Base-by-base conservation (phyloP, 1,139 yeast species). In the Debaryomycetaceae sp. region DNA sequence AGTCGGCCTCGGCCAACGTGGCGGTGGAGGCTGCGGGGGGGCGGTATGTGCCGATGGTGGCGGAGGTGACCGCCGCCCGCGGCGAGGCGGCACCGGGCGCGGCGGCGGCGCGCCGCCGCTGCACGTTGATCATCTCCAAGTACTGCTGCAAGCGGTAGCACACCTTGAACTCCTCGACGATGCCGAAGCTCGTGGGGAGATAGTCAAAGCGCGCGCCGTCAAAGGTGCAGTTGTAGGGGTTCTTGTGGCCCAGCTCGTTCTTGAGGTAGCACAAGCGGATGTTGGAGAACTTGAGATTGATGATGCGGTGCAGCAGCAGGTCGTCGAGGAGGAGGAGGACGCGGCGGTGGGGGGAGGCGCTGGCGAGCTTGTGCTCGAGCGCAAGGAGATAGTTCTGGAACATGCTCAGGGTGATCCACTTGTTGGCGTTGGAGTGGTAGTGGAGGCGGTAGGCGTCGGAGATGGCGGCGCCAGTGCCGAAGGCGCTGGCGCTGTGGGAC, bases 351-450 rank as follows among this genome's bases (percentile, higher is more conserved):
- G 66, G 65, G 3, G 51, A 42, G 23, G 60, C 57, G 32, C 66
- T 53, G 8, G 58, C 46, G 7, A 67, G 44, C 41, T 80, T 67
- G 44, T 77, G 81, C 41, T 78, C 84, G 46, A 79, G 55, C 5
- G 77, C 63, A 3, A 74, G 58, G 16, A 78, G 49, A 66, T 81
- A 78, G 43, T 77, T 76, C 41, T 78, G 80, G 43, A 78, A 77
- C 54, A 76, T 57, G 23, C 76, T 71, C n/a, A 81, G 71, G 2
- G 84, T 78, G 23, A 78, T 58, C 83, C 83, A 77, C 36, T 77
- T 75, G 50, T 75, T 75, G 31, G 71, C 64, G 42, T 78, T 78
- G 32, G 79, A 72, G 41, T 75, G 77, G 51, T 77, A 78, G 15
- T 68, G 60, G 7, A 78, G 57, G 17, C 72, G 71, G 46, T 75